Base-by-base conservation (phyloP, 2,329 filamentous ascomycete species). In the Penicillium carneum region DNA sequence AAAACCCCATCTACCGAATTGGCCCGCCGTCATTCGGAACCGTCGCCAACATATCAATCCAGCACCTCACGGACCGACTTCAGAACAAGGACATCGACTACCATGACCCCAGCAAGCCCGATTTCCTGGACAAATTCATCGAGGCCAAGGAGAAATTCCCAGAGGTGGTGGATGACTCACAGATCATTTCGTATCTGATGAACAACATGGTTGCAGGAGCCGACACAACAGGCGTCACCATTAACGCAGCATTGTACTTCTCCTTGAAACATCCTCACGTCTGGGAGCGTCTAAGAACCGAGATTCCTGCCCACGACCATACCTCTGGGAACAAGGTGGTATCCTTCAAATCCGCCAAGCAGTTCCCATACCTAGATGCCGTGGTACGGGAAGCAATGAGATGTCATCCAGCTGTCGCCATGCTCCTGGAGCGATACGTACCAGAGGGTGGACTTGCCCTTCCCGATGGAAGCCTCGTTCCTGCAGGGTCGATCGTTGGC, bases 311-410 rank as follows among this genome's bases (percentile, higher is more conserved):
- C 11, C 9, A 16, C 9, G 31, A 48, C n/a, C n/a, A 60, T 31
- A 49, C 42, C 2, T 34, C 69, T 12, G 50, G 34, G 2, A 26
- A 31, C 7, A 54, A 59, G 0, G 62, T 63, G 4, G 51, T 59
- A 2, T 57, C 60, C 10, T 74, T 60, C 54, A 68, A 67, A 46
- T 31, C 55, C 1, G 57, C 69, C 16, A 63, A 57, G 16, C 34
- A 45, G 2, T 56, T 69, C 2, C 70, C 70, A 3, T 84, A 85
- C 66, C 77, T 87, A 11, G 75, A 82, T 46, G 84, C 84, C 4
- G 80, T 84, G 4, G 76, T 87, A 11, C 81, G 80, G 14, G 85
- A 87, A 70, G 76, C 80, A 1, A 70, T 82, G 62, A 78, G 84
- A 6, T 73, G 83, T 26, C 82, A 85, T 63, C 82, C 84, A 1